phyloP scores from a whole-genome alignment of 306 rosid genomes.

The Gastrolobium villosum region DNA sequence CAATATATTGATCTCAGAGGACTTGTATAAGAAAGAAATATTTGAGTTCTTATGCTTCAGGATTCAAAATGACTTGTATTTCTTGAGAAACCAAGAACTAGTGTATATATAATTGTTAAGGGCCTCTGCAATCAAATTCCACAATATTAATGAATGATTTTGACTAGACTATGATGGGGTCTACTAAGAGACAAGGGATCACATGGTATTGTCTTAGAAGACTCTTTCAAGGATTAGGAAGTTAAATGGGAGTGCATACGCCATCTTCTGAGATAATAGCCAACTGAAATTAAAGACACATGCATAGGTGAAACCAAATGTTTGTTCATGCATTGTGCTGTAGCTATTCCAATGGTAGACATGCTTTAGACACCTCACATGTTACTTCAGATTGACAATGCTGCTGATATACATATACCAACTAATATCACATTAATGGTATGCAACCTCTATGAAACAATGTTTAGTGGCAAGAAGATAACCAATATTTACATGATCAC shows the following conservation, averaged over 20 bases:
- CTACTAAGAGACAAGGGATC: conserved; percentile 15
- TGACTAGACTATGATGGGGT: neutral
- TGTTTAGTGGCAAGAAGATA: conserved; percentile 8
- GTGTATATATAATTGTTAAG: conserved; percentile 24
- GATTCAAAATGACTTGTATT: conserved; percentile 31
- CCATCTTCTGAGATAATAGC: conserved; percentile 8
- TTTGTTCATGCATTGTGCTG: conserved; percentile 22
- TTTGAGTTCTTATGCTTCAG: conserved; percentile 21
- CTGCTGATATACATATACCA: conserved; percentile 18
- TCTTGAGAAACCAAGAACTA: conserved; percentile 6
- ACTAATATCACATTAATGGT: neutral
- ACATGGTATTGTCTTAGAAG: conserved; percentile 47
- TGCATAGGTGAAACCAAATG: conserved; percentile 9
- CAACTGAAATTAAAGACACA: conserved; percentile 13
- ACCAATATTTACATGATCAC: conserved; percentile 13
- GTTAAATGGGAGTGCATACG: neutral
- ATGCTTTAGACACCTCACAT: conserved; percentile 45
- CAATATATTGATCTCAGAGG: neutral
- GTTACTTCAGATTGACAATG: neutral
- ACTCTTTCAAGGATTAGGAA: conserved; percentile 23
- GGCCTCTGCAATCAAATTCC: neutral
- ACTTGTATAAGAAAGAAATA: conserved; percentile 23
- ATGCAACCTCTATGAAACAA: neutral
- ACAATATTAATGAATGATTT: neutral
- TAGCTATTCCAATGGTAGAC: conserved; percentile 25